A percentile compares a stretch with the other conserved stretches of the same genome.
Evolutionary conservation across 176 grass and related monocot species (phyloP).

Genomic region (Calamus simplicifolius): DNA sequence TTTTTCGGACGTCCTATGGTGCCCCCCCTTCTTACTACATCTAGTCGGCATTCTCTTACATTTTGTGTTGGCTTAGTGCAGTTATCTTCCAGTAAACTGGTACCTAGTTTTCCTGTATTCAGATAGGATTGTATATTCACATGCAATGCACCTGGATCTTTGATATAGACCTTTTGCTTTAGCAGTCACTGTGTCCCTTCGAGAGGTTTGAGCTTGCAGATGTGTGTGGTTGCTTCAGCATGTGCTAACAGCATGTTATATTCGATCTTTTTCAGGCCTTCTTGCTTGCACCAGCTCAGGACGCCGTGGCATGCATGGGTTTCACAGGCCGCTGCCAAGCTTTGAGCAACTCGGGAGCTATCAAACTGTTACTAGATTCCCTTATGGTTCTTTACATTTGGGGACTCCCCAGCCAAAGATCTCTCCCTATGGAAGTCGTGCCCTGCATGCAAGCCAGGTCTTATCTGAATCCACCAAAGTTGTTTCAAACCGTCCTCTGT

Average conservation of each 20-base stretch:
- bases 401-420: background rate
- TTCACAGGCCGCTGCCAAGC: background rate
- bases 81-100: too few relatives aligned
- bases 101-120: too few relatives aligned
- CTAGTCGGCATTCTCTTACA: too few relatives aligned
- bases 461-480: constrained; percentile 10
- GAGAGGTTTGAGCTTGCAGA: too few relatives aligned
- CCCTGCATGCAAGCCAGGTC: constrained; percentile 7
- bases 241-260: background rate
- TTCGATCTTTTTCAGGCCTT: background rate
- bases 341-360: background rate
- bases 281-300: background rate
- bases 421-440: background rate
- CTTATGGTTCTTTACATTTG: background rate
- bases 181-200: background rate
- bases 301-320: background rate
- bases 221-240: background rate
- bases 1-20: too few relatives aligned
- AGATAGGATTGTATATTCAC: too few relatives aligned
- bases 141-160: too few relatives aligned
- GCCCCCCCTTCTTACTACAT: too few relatives aligned
- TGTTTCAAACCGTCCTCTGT: constrained; percentile 12
- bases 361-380: background rate
- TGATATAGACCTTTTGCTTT: too few relatives aligned
- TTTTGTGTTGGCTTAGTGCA: too few relatives aligned